Conservation (phyloP, 2,329 filamentous ascomycete genomes). For the Drechslerella coelobrocha region DNA sequence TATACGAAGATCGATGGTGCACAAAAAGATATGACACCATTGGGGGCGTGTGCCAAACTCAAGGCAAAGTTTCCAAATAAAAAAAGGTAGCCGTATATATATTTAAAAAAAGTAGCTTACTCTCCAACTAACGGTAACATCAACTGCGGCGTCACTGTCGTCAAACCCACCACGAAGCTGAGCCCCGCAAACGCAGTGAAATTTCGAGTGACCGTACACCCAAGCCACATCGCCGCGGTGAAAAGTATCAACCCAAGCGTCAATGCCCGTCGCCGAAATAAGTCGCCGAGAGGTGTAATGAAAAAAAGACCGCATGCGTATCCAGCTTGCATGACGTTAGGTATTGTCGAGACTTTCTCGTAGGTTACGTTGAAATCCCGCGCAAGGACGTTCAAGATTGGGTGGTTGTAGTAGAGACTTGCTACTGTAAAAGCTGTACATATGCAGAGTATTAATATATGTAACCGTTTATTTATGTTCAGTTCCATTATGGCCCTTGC, state of each 20-base stretch:
- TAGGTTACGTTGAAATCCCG: slow-evolving; percentile 73
- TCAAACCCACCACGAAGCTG: slow-evolving; percentile 76
- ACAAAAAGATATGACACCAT: too few relatives aligned
- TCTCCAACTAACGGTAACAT: slow-evolving; percentile 84
- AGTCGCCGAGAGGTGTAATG: slow-evolving; percentile 76
- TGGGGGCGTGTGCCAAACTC: too few relatives aligned
- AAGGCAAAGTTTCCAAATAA: not conserved
- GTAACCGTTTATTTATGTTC: slow-evolving; percentile 16
- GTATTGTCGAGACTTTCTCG: slow-evolving; percentile 71
- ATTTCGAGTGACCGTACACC: slow-evolving; percentile 71
- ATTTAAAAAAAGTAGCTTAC: slow-evolving; percentile 27
- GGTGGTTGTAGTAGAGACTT: slow-evolving; percentile 82
- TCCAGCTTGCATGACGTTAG: slow-evolving; percentile 79
- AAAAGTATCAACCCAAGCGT: slow-evolving; percentile 71
- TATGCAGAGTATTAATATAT: slow-evolving; percentile 56
- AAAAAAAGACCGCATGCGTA: slow-evolving; percentile 77
- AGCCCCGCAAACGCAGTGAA: slow-evolving; percentile 72
- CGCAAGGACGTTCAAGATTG: slow-evolving; percentile 77
- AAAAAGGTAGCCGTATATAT: not conserved
- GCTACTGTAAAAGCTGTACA: slow-evolving; percentile 71
- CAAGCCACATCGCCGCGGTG: slow-evolving; percentile 75
- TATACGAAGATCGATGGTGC: too few relatives aligned
- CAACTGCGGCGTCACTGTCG: slow-evolving; percentile 78
- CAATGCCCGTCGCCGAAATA: slow-evolving; percentile 71
- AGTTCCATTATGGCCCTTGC: slow-evolving; percentile 8